Evolutionary conservation across 768 basidiomycete species (phyloP), one percentile per base, ranked within the genome.

Genomic region (Tulasnella sp.): DNA sequence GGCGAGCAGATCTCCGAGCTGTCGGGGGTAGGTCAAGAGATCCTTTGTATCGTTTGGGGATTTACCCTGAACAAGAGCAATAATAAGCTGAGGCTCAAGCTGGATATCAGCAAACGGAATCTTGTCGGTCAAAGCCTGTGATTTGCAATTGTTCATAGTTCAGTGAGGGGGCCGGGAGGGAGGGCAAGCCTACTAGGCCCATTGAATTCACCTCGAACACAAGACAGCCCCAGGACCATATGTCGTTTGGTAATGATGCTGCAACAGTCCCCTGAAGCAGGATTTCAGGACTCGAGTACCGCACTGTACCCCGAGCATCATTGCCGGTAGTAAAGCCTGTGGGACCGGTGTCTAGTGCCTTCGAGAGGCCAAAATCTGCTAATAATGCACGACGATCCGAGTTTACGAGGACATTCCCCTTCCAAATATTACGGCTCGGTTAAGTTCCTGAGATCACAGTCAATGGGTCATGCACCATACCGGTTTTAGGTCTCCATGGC

Each of bases 191-290:
- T 37, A 37, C 4, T 24, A 9, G 2, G 3, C 9, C 37, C 58
- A 22, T 37, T 22, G 58, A 2, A 40, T 41, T 12, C 28, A 76
- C 75, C 75, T 76, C 75, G 24, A 76, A 42, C 2, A 76, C 28
- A 41, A 76, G 75, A 46, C 75, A 76, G 22, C 40, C 75, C 75
- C 75, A 76, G 12, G 75, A 41, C 75, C 75, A 76, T 1, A 76
- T 46, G 75, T 76, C 75, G 24, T 50, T 46, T 9, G 42, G 2
- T 31, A 46, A 41, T 28, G 75, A 76, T 40, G n/a, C 22, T 14
- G 12, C 42, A 2, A 14, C 44, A 1, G 28, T 50, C 11, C 42
- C 42, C 22, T 76, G 34, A 28, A 41, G 28, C 22, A 76, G 22
- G 42, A 76, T 12, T 46, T 76, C 75, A 16, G 75, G 75, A 22